These are phyloP conservation scores for Melampsora medusae DNA, from an alignment of 1,284 basidiomycete species.

Conservation along the genomic window DNA sequence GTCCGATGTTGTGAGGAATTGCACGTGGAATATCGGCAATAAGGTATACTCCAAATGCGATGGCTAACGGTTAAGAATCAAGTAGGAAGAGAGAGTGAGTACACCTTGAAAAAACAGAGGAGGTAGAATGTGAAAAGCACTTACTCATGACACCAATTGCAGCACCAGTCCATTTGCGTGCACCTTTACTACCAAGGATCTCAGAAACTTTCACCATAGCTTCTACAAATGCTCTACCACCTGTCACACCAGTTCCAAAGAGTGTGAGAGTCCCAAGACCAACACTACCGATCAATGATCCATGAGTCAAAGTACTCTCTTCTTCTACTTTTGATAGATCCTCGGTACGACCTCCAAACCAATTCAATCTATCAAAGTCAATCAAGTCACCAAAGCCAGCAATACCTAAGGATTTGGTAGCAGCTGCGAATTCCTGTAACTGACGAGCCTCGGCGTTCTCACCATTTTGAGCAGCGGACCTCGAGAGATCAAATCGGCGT, in stretches of 20 bases:
- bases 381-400: constrained; percentile 20
- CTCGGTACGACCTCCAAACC: constrained; percentile 10
- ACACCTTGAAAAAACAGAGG: too few species aligned
- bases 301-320: background rate
- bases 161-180: constrained; percentile 83
- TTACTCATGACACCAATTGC: constrained; percentile 67
- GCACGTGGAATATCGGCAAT: constrained; percentile 83
- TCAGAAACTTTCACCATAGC: constrained; percentile 71
- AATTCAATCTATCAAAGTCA: constrained; percentile 32
- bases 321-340: constrained; percentile 17
- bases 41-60: constrained; percentile 77
- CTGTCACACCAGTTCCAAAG: constrained; percentile 75
- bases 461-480: background rate
- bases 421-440: too few species aligned
- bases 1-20: constrained; percentile 86
- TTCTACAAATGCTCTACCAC: constrained; percentile 66
- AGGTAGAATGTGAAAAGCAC: constrained; percentile 23
- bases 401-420: constrained; percentile 18
- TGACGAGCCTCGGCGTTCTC: background rate
- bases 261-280: constrained; percentile 74
- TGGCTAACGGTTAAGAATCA: constrained; percentile 54
- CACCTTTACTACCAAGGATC: constrained; percentile 74
- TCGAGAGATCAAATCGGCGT: constrained; percentile 47
- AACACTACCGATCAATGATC: constrained; percentile 17
- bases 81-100: background rate